phyloP scores from a whole-genome alignment of 805 yeast species.

The Zygotorulaspora sp. region DNA sequence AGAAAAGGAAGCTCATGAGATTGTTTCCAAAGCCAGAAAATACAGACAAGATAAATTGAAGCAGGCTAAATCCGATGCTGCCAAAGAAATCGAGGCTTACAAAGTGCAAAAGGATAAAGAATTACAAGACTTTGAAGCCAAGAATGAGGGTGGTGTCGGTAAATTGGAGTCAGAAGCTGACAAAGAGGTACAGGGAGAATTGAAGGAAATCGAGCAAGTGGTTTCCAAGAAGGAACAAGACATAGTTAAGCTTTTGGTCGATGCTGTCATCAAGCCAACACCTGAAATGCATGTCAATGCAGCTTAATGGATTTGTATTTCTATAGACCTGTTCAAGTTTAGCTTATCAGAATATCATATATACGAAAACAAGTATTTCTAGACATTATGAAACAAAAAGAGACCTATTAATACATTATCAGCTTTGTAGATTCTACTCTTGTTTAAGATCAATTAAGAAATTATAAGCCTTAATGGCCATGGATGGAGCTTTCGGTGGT shows the following conservation, averaged over 20 bases:
- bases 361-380: too few relatives aligned
- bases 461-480: too few relatives aligned
- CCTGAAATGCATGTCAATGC: conserved; percentile 86
- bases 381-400: too few relatives aligned
- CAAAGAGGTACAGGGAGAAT: conserved; percentile 62
- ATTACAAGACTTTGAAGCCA: conserved; percentile 63
- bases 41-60: conserved; percentile 74
- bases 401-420: too few relatives aligned
- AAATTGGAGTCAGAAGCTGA: conserved; percentile 68
- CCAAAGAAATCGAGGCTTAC: conserved; percentile 80
- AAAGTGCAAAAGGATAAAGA: conserved; percentile 79
- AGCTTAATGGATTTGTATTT: conserved; percentile 1
- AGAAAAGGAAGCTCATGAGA: conserved; percentile 95
- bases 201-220: conserved; percentile 60
- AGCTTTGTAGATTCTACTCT: too few relatives aligned
- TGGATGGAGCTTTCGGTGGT: too few relatives aligned
- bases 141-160: conserved; percentile 57
- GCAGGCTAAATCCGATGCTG: conserved; percentile 93
- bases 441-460: too few relatives aligned
- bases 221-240: conserved; percentile 57
- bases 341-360: too few relatives aligned
- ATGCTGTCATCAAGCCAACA: conserved; percentile 71
- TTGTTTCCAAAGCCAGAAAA: conserved; percentile 88
- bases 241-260: conserved; percentile 73
- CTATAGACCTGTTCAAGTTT: background rate